Percentiles rank a stretch among this genome's conserved stretches.
Conservation (phyloP, 805 yeast species). For the Schizosaccharomyces cryophilus region DNA sequence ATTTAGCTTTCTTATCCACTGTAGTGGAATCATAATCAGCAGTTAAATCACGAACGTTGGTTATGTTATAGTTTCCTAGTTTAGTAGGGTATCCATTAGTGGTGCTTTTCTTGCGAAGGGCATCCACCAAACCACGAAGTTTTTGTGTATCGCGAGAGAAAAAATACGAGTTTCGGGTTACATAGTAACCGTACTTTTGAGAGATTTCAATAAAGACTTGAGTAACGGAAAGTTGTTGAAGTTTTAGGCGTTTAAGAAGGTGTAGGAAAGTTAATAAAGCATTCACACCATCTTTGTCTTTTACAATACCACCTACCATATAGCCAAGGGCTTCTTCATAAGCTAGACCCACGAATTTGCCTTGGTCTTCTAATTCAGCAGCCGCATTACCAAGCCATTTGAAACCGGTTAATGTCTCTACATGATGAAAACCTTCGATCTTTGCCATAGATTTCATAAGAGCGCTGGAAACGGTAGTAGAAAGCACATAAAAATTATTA, state of each 20-base stretch:
- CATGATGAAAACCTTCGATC: conserved; percentile 31
- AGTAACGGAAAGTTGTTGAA: background rate
- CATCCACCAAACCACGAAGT: background rate
- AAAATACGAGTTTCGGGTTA: conserved; percentile 74
- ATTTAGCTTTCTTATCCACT: conserved; percentile 26
- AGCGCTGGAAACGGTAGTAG: conserved; percentile 47
- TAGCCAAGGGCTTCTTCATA: conserved; percentile 92
- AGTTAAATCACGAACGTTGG: conserved; percentile 64
- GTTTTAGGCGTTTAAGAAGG: conserved; percentile 18
- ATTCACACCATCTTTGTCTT: conserved; percentile 81
- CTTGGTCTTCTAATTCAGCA: conserved; percentile 37
- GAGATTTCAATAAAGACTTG: conserved; percentile 30
- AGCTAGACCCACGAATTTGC: conserved; percentile 59
- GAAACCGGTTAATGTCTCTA: conserved; percentile 82
- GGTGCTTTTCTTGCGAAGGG: conserved; percentile 3
- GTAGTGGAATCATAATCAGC: conserved; percentile 56
- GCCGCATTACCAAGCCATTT: conserved; percentile 93
- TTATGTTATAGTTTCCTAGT: conserved; percentile 34
- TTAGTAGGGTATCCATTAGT: conserved; percentile 18
- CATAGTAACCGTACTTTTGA: conserved; percentile 49
- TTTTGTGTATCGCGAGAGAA: conserved; percentile 20
- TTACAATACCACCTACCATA: conserved; percentile 50
- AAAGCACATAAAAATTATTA: background rate
- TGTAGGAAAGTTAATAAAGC: conserved; percentile 60
- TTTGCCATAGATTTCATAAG: conserved; percentile 47